Evolutionary conservation across 768 basidiomycete species (phyloP).

Genomic region (Pholiota microspora): DNA sequence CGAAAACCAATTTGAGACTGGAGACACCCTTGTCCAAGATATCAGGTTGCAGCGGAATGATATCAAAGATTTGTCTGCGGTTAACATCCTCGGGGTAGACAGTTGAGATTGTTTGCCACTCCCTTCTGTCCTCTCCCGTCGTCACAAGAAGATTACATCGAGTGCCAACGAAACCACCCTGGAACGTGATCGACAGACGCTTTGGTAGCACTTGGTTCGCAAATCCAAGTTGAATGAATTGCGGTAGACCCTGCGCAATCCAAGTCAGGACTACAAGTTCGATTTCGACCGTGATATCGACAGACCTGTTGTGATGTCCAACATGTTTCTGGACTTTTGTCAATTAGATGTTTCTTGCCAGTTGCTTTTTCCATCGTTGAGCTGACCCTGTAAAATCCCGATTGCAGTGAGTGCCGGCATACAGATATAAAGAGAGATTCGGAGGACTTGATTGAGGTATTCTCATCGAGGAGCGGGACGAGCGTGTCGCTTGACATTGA

Average conservation of each 20-base stretch:
- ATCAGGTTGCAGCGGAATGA: slow-evolving; percentile 29
- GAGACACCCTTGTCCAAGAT: slow-evolving; percentile 31
- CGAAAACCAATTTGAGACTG: slow-evolving; percentile 67
- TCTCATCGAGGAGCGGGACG: slow-evolving; percentile 38
- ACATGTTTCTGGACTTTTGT: slow-evolving; percentile 74
- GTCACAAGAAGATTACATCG: slow-evolving; percentile 50
- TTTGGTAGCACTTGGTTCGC: slow-evolving; percentile 49
- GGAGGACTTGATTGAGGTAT: slow-evolving; percentile 51
- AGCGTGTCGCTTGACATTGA: slow-evolving; percentile 25
- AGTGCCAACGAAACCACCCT: slow-evolving; percentile 83
- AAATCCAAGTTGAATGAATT: slow-evolving; percentile 70
- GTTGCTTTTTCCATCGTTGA: slow-evolving; percentile 74
- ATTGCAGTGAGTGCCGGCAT: slow-evolving; percentile 3
- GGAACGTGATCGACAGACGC: slow-evolving; percentile 65
- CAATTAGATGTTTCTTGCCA: slow-evolving; percentile 68
- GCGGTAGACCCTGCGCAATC: slow-evolving; percentile 66
- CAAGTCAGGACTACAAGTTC: not conserved
- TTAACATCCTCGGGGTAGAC: slow-evolving; percentile 84
- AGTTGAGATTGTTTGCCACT: slow-evolving; percentile 50
- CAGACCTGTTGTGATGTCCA: slow-evolving; percentile 80
- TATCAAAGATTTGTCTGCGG: slow-evolving; percentile 63
- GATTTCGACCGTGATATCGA: not conserved
- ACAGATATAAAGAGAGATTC: not conserved
- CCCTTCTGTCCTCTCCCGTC: slow-evolving; percentile 26
- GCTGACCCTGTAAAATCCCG: slow-evolving; percentile 56